Base-by-base conservation (phyloP, 2,329 filamentous ascomycete species). In the Pseudocercospora fuligena region DNA sequence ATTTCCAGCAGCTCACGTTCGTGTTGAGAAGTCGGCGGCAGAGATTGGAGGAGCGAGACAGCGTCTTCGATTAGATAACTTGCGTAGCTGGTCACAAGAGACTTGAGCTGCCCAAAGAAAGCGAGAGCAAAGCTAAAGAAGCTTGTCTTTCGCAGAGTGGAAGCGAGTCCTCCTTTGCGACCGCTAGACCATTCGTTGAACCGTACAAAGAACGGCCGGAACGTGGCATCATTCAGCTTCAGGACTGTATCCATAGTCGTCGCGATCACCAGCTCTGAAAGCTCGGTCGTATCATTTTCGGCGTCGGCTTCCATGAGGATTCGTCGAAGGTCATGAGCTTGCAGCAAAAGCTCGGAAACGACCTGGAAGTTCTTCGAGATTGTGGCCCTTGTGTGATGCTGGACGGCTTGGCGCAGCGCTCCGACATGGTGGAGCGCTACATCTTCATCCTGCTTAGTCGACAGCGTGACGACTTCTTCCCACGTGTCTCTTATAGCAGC, bases 181-280 rank as follows among this genome's bases (percentile, higher is more conserved):
- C 93, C 89, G 66, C 85, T 86, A 0, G 91, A 87, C 91, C 94
- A 97, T 65, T 97, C 92, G 54, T 96, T 85, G n/a, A 97, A 82
- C 70, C 90, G 88, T 16, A 89, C 86, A 82, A 98, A 99, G 69
- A 99, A 89, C 0, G 95, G 96, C 12, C 94, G 87, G 88, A 99
- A 99, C 0, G 91, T 89, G 0, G 91, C 90, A 77, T 99, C 95
- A 80, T 97, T 98, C 68, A 99, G 87, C 83, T 98, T 98, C 83
- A 97, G 93, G 62, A 97, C 91, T 89, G 97, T 95, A 79, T 93
- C 92, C 66, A 99, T 87, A 0, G 90, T 88, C 12, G 91, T 88
- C 9, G 90, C 87, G 76, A 92, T 90, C 71, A 92, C 74, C 8
- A 75, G 66, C 6, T 67, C 67, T 43, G 71, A 73, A 1, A 72